phyloP scores from a whole-genome alignment of 1,284 basidiomycete genomes.

The Fereydounia khargensis region DNA sequence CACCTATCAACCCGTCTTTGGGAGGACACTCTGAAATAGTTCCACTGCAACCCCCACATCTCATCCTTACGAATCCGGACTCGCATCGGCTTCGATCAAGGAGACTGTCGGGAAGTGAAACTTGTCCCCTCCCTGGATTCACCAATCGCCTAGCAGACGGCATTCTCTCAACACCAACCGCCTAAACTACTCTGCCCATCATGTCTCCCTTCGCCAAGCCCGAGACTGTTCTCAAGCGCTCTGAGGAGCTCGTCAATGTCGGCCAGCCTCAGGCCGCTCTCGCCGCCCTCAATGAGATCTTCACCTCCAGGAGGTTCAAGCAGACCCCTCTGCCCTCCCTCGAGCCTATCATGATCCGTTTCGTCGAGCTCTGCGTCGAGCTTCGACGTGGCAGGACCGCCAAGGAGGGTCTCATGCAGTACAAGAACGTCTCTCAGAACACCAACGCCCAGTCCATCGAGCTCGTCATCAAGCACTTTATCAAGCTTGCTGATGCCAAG shows the following conservation, averaged over 20 bases:
- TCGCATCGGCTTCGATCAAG: no score
- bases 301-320: conserved; percentile 88
- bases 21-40: no score
- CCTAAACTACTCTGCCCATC: conserved; percentile 3
- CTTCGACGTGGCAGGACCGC: conserved; percentile 90
- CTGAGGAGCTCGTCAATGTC: conserved; percentile 85
- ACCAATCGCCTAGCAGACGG: conserved; percentile 19
- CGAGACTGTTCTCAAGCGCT: conserved; percentile 82
- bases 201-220: conserved; percentile 84
- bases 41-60: no score
- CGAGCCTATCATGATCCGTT: conserved; percentile 90
- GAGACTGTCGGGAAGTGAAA: no score
- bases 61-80: no score
- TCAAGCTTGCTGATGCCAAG: conserved; percentile 82
- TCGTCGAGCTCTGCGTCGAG: conserved; percentile 89
- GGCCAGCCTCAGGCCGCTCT: conserved; percentile 84
- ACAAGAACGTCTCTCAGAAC: conserved; percentile 79
- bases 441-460: conserved; percentile 88
- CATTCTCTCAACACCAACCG: conserved; percentile 1
- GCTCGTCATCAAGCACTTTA: conserved; percentile 82
- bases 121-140: no score
- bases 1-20: no score
- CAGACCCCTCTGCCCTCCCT: conserved; percentile 82
- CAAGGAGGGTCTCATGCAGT: conserved; percentile 81
- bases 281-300: conserved; percentile 85